These are phyloP conservation scores for Schoenoplectus triqueter DNA, from an alignment of 202 grass and related monocot species.

Conservation along the genomic window DNA sequence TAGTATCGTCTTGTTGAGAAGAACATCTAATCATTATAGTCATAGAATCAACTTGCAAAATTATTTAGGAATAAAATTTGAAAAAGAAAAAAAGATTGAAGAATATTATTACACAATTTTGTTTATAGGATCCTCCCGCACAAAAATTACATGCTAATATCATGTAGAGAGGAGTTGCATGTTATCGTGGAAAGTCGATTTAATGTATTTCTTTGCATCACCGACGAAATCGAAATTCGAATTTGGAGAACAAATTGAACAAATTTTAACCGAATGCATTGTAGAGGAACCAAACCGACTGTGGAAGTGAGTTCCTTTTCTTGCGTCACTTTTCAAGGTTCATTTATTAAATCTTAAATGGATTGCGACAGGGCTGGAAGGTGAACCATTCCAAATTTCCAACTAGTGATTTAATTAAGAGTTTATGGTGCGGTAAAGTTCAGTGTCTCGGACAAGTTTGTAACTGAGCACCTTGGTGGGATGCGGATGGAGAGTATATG, in stretches of 20 bases:
- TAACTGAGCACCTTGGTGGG: constrained; percentile 47
- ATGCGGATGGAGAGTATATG: constrained; percentile 30
- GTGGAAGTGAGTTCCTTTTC: background rate
- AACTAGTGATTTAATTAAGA: constrained; percentile 50
- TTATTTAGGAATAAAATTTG: background rate
- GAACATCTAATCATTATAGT: too few species aligned
- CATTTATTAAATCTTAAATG: constrained; percentile 40
- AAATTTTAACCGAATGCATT: background rate
- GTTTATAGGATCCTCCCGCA: background rate
- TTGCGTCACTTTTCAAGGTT: background rate
- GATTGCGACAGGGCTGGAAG: constrained; percentile 57
- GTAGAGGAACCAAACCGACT: background rate
- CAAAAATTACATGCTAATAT: background rate
- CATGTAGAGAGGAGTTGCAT: background rate
- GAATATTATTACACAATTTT: background rate
- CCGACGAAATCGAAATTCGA: background rate
- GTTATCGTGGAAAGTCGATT: background rate
- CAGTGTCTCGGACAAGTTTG: constrained; percentile 50
- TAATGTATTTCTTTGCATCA: background rate
- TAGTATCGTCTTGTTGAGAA: too few species aligned
- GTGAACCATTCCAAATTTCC: constrained; percentile 61
- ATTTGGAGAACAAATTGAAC: background rate
- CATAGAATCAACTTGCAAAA: background rate
- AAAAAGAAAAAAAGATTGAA: background rate
- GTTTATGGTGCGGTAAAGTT: constrained; percentile 41